These are phyloP conservation scores for Mucor mucedo DNA, from an alignment of 371 early-diverging fungal genomes.

Conservation along the genomic window DNA sequence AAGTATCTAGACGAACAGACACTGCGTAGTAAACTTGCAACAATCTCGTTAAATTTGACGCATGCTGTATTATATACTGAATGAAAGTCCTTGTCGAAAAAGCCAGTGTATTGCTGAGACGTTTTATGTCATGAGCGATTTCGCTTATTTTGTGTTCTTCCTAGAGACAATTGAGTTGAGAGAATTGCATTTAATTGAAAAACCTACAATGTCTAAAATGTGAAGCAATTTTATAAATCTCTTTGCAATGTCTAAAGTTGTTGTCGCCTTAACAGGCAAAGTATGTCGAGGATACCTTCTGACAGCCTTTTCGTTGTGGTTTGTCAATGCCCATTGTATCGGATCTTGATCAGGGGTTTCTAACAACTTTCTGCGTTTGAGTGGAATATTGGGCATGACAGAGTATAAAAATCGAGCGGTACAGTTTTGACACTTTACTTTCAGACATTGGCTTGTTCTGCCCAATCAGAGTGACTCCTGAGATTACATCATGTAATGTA, in stretches of 20 bases:
- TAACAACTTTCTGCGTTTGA: slow-evolving; percentile 13
- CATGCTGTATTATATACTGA: slow-evolving; percentile 5
- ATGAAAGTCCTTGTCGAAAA: slow-evolving; percentile 12
- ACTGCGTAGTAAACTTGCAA: slow-evolving; percentile 12
- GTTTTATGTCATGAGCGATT: slow-evolving; percentile 2
- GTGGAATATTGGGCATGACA: slow-evolving; percentile 12
- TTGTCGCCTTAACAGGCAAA: neutral
- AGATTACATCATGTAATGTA: no score
- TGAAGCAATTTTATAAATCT: neutral
- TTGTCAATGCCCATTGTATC: slow-evolving; percentile 24
- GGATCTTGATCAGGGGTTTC: slow-evolving; percentile 13
- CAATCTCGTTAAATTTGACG: neutral
- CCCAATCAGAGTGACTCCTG: no score
- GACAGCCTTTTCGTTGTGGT: slow-evolving; percentile 1
- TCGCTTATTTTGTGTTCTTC: neutral
- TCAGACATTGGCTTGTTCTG: no score
- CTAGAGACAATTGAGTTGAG: neutral
- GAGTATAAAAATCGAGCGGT: no score
- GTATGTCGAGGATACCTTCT: neutral
- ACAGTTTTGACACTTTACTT: no score
- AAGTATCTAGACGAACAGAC: neutral
- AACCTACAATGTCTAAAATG: neutral
- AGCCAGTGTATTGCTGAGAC: neutral
- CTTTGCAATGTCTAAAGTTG: slow-evolving; percentile 9
- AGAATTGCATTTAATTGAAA: neutral